A percentile compares a stretch with the other conserved stretches of the same genome.
phyloP scores from a whole-genome alignment of 345 rosid genomes.

The Pseudoturritis turrita region DNA sequence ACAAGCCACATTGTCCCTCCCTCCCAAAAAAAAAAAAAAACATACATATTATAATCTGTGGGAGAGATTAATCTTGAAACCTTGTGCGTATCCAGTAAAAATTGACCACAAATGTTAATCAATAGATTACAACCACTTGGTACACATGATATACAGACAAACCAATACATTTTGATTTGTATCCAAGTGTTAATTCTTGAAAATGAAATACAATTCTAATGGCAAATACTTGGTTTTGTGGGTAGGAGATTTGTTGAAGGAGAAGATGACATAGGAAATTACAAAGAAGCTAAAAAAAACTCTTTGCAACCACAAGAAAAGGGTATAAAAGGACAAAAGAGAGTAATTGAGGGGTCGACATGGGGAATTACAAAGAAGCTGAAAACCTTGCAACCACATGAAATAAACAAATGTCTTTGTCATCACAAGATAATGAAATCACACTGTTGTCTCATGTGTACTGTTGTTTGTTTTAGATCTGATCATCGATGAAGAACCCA shows the following conservation, averaged over 20 bases:
- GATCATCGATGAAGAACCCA: constrained; percentile 12
- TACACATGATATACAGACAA: neutral
- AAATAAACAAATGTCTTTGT: constrained; percentile 25
- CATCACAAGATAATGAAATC: constrained; percentile 21
- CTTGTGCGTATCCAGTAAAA: neutral
- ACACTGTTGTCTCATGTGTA: constrained; percentile 25
- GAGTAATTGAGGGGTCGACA: constrained; percentile 13
- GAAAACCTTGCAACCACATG: constrained; percentile 34
- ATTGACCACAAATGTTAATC: neutral
- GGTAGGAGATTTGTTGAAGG: neutral
- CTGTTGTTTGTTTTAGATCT: constrained; percentile 12
- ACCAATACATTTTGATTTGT: neutral
- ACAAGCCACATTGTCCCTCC: constrained; percentile 8
- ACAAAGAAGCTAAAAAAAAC: neutral
- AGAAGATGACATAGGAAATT: neutral
- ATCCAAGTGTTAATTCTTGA: neutral
- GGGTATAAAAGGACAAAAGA: constrained; percentile 19
- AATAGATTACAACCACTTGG: neutral
- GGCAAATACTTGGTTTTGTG: neutral
- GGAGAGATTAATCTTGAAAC: neutral
- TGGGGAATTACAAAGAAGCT: constrained; percentile 25
- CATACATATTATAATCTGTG: neutral
- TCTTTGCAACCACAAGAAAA: constrained; percentile 16
- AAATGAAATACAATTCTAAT: neutral
- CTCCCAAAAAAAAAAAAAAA: too few species aligned